A percentile compares a stretch with the other conserved stretches of the same genome.
phyloP scores from a whole-genome alignment of 2,329 filamentous ascomycete species.

The Shiraia bambusicola region DNA sequence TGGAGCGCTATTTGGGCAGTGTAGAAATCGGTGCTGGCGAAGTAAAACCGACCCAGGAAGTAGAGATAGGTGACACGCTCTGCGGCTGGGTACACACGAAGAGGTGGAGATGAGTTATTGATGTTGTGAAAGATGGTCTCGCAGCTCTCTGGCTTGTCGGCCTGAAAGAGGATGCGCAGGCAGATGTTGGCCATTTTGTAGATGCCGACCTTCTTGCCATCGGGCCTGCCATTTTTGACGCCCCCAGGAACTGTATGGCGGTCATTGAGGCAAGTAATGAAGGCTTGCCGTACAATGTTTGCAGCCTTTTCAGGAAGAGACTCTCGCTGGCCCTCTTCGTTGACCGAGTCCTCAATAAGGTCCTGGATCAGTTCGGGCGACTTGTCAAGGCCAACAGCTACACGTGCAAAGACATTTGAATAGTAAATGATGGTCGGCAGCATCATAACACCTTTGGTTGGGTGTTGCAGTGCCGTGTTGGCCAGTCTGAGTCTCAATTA shows the following conservation, averaged over 20 bases:
- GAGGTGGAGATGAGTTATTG: slow-evolving; percentile 75
- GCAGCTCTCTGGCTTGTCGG: slow-evolving; percentile 77
- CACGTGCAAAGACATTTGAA: slow-evolving; percentile 74
- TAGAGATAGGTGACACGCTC: slow-evolving; percentile 93
- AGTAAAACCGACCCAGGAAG: slow-evolving; percentile 88
- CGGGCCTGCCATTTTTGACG: slow-evolving; percentile 63
- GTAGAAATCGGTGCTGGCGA: slow-evolving; percentile 79
- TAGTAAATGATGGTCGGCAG: slow-evolving; percentile 81
- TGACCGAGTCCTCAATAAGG: slow-evolving; percentile 54
- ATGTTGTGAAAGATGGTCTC: slow-evolving; percentile 91
- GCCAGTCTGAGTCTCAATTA: slow-evolving; percentile 59
- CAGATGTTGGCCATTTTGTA: slow-evolving; percentile 92
- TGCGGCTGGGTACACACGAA: slow-evolving; percentile 78
- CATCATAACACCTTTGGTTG: slow-evolving; percentile 76
- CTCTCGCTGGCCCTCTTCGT: slow-evolving; percentile 67
- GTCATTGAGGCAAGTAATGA: slow-evolving; percentile 86
- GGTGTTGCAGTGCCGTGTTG: slow-evolving; percentile 77
- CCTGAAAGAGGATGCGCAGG: slow-evolving; percentile 84
- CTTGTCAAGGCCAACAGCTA: slow-evolving; percentile 82
- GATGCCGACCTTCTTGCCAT: slow-evolving; percentile 83
- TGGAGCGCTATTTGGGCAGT: slow-evolving; percentile 75
- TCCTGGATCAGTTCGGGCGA: slow-evolving; percentile 74
- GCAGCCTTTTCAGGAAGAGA: slow-evolving; percentile 85
- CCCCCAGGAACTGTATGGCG: slow-evolving; percentile 64
- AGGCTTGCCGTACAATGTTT: slow-evolving; percentile 86